phyloP scores from a whole-genome alignment of 768 basidiomycete species.

The Boletus vermiculosoides region DNA sequence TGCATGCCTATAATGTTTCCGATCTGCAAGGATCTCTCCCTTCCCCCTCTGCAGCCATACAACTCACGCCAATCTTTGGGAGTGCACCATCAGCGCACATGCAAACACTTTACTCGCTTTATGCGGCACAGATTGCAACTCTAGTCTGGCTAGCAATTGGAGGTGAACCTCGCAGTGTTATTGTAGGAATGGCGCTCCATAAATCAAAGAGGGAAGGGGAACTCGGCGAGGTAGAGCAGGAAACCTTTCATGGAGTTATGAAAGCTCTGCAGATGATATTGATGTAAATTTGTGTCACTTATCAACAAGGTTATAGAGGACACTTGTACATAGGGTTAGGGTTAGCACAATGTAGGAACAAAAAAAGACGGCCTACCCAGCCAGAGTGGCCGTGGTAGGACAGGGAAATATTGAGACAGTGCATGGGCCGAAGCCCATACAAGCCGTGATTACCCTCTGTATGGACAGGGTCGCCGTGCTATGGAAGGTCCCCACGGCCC shows the following conservation, averaged over 20 bases:
- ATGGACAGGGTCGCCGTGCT: slow-evolving; percentile 58
- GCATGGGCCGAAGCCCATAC: slow-evolving; percentile 69
- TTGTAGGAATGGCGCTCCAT: slow-evolving; percentile 73
- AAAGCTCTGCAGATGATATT: slow-evolving; percentile 41
- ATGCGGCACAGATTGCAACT: slow-evolving; percentile 84
- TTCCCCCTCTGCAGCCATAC: slow-evolving; percentile 65
- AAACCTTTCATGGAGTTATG: slow-evolving; percentile 52
- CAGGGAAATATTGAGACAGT: slow-evolving; percentile 81
- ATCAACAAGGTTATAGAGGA: too few species aligned
- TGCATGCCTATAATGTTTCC: slow-evolving; percentile 41
- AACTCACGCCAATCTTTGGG: slow-evolving; percentile 78
- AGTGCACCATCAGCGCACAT: slow-evolving; percentile 64
- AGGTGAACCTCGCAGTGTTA: slow-evolving; percentile 52
- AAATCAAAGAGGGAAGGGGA: slow-evolving; percentile 33
- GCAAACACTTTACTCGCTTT: slow-evolving; percentile 73
- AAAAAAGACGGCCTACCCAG: slow-evolving; percentile 45
- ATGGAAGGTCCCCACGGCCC: slow-evolving; percentile 53
- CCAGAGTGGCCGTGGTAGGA: slow-evolving; percentile 59
- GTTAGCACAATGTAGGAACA: slow-evolving; percentile 12
- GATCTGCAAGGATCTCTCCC: slow-evolving; percentile 45
- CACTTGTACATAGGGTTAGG: slow-evolving; percentile 27
- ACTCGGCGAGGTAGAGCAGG: slow-evolving; percentile 41
- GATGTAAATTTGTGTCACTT: background rate
- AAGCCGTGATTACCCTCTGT: slow-evolving; percentile 44
- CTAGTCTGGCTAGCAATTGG: slow-evolving; percentile 67